Conservation (phyloP, 2,329 filamentous ascomycete species). For the Fusarium floridanum region DNA sequence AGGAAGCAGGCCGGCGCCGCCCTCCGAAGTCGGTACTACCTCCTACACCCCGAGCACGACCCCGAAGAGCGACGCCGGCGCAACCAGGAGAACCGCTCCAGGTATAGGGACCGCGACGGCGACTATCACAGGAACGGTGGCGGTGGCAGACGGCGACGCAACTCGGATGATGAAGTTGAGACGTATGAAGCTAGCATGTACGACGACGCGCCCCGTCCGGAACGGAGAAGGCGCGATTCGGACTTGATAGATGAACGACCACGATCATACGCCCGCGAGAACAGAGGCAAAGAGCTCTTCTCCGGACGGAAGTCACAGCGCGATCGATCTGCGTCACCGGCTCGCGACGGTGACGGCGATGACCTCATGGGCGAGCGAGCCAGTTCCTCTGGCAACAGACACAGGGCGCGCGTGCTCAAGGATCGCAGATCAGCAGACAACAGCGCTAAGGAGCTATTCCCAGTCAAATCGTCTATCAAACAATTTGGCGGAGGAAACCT, state of each 20-base stretch:
- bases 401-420: constrained; percentile 52
- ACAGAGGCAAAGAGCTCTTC: constrained; percentile 74
- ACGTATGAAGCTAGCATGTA: constrained; percentile 84
- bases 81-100: constrained; percentile 68
- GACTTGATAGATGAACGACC: constrained; percentile 44
- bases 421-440: constrained; percentile 50
- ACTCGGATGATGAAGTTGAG: constrained; percentile 61
- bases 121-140: constrained; percentile 50
- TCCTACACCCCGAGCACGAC: constrained; percentile 90
- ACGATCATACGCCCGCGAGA: constrained; percentile 52
- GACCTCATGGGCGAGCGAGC: constrained; percentile 51
- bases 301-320: constrained; percentile 55
- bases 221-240: constrained; percentile 44
- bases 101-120: constrained; percentile 71
- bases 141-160: constrained; percentile 58
- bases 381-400: constrained; percentile 52
- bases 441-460: constrained; percentile 56
- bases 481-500: constrained; percentile 49
- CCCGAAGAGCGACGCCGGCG: constrained; percentile 78
- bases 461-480: constrained; percentile 47
- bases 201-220: constrained; percentile 71
- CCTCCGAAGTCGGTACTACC: constrained; percentile 88
- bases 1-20: constrained; percentile 84
- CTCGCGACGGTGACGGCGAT: constrained; percentile 58
- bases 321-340: constrained; percentile 67